Evolutionary conservation across 805 yeast species (phyloP), one percentile per base, ranked within the genome.

Genomic region (Saturnispora kantuleensis): DNA sequence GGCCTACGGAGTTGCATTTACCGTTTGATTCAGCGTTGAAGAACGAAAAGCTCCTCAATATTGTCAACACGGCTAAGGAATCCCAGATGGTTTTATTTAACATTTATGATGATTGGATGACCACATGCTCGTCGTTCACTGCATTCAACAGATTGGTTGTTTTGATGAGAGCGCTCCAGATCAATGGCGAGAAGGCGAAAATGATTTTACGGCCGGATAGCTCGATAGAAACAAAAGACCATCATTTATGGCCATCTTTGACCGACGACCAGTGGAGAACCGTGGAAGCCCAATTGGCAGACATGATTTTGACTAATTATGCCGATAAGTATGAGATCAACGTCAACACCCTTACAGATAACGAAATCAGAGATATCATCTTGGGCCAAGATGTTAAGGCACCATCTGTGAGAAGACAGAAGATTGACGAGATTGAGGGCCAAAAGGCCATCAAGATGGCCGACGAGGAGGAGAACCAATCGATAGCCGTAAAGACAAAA

Each of bases 241-340:
- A 89, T 57, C 96, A 88, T 59, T 64, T 93, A 33, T 93, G 99
- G 99, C 99, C 99, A 3, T 69, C 93, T 1, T 79, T 88, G 46
- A 66, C 77, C 4, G 85, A 82, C 50, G 95, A 87, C 15, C 95
- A 87, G 63, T 93, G 99, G 99, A 76, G 84, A 40, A 80, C 78
- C 36, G 85, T 89, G 29, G 99, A 93, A 62, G 71, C 85, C 2
- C 85, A 85, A 61, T 65, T 93, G 52, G 81, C 96, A 50, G 97
- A 93, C 58, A 65, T 93, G 61, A 87, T 93, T 48, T 68, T 93
- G 52, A 72, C 74, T 46, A 96, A 89, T 56, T 93, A 87, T 58
- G 84, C 93, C 17, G 79, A 78, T 63, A 82, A 85, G 62, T 82
- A 87, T 63, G 83, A 83, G 52, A 90, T 93, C 38, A 86, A 87